Conservation (phyloP, 306 rosid genomes). For the Quercus gilva region DNA sequence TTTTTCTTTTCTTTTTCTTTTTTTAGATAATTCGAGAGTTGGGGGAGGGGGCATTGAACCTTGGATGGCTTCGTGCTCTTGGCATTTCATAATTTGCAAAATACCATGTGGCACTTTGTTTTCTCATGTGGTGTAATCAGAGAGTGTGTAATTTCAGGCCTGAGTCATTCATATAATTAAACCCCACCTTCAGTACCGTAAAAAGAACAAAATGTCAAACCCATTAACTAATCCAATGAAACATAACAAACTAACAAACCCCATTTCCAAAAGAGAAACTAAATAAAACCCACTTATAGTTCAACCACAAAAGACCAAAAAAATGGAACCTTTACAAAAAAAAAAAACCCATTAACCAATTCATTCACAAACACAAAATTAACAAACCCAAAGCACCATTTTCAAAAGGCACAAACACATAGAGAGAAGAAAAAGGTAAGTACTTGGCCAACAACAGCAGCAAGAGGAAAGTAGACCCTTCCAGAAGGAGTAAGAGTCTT, state of each 20-base stretch:
- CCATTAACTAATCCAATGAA: neutral
- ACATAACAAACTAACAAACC: neutral
- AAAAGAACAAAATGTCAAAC: neutral
- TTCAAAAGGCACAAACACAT: neutral
- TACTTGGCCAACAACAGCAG: constrained; percentile 98
- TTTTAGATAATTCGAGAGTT: no score
- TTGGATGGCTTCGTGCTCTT: no score
- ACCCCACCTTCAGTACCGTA: neutral
- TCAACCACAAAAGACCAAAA: neutral
- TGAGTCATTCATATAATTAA: neutral
- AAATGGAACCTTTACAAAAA: neutral
- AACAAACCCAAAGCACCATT: neutral
- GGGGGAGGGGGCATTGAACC: no score
- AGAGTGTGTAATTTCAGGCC: neutral
- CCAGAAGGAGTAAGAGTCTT: constrained; percentile 38
- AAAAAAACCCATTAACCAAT: neutral
- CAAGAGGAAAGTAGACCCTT: constrained; percentile 82
- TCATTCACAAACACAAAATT: neutral
- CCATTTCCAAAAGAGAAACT: neutral
- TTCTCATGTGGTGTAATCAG: neutral
- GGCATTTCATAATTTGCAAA: neutral
- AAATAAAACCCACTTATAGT: neutral
- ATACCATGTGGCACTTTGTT: neutral
- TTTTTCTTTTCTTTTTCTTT: no score
- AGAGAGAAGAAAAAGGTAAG: neutral